These are phyloP conservation scores for Catharanthus roseus DNA, from an alignment of 257 asterid species.

Conservation along the genomic window DNA sequence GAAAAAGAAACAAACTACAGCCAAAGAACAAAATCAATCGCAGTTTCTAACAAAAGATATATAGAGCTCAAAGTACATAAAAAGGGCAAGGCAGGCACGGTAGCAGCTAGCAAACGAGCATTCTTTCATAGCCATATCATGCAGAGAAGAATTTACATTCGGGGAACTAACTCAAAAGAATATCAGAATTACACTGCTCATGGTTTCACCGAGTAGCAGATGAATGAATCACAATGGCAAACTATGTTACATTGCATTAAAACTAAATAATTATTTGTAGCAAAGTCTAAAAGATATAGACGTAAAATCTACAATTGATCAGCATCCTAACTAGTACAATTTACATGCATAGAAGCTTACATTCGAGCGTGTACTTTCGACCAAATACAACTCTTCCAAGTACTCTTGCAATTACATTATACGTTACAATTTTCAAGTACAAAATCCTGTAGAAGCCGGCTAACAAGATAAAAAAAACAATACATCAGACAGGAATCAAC, in stretches of 20 bases:
- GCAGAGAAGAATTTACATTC: constrained; percentile 4
- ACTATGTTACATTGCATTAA: constrained; percentile 3
- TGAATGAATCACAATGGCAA: not conserved
- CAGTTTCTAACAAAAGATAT: too few relatives aligned
- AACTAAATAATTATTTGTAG: not conserved
- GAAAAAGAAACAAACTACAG: too few relatives aligned
- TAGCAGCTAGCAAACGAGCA: not conserved
- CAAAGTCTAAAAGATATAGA: constrained; percentile 10
- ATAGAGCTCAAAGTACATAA: too few relatives aligned
- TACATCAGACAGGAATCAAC: constrained; percentile 1
- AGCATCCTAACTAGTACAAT: not conserved
- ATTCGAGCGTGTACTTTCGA: constrained; percentile 7
- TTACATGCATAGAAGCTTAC: too few relatives aligned
- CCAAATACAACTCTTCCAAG: constrained; percentile 17
- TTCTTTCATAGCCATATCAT: not conserved
- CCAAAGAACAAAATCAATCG: too few relatives aligned
- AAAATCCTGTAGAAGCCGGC: not conserved
- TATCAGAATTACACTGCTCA: not conserved
- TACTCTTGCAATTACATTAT: constrained; percentile 16
- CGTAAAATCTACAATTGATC: constrained; percentile 5
- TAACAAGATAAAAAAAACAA: constrained; percentile 12
- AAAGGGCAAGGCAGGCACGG: not conserved
- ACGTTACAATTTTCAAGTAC: constrained; percentile 16
- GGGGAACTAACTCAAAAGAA: not conserved
- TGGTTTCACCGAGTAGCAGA: not conserved